Conservation (phyloP, 2,329 filamentous ascomycete genomes). For the Sarocladiaceae sp. region DNA sequence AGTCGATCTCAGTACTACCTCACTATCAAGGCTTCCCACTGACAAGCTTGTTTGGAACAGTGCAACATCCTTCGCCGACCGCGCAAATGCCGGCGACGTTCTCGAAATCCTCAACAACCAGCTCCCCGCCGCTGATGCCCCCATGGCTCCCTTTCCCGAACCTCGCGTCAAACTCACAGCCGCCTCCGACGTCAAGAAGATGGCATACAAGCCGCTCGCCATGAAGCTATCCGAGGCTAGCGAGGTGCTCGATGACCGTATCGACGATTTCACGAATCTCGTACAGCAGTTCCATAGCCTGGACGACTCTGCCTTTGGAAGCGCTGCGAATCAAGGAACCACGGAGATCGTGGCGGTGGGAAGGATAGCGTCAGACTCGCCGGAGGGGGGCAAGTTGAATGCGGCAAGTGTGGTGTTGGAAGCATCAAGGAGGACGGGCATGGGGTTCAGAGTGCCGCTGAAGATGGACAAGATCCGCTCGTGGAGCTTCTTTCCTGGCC, state of each 20-base stretch:
- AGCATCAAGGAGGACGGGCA: conserved; percentile 76
- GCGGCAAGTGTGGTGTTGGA: conserved; percentile 80
- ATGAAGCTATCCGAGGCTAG: conserved; percentile 93
- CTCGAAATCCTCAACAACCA: conserved; percentile 78
- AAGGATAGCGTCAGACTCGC: conserved; percentile 79
- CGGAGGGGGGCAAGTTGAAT: conserved; percentile 84
- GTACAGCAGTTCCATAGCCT: conserved; percentile 69
- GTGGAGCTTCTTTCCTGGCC: conserved; percentile 88
- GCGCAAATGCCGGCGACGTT: conserved; percentile 72
- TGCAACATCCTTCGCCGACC: conserved; percentile 56
- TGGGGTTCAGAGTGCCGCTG: conserved; percentile 73
- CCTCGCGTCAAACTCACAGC: conserved; percentile 78
- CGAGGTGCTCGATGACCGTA: conserved; percentile 88
- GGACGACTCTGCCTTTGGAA: conserved; percentile 78
- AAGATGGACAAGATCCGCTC: conserved; percentile 61
- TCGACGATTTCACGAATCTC: conserved; percentile 78
- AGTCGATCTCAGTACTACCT: conserved; percentile 10
- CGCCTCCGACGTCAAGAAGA: conserved; percentile 83
- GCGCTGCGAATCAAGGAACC: conserved; percentile 77
- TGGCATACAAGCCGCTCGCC: conserved; percentile 84
- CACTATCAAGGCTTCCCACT: not conserved
- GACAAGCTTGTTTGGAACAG: conserved; percentile 13
- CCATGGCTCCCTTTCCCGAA: conserved; percentile 65
- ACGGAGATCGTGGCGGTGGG: conserved; percentile 85
- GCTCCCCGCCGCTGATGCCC: conserved; percentile 59